phyloP scores from a whole-genome alignment of 2,329 filamentous ascomycete species.

The Leptographium flavum region DNA sequence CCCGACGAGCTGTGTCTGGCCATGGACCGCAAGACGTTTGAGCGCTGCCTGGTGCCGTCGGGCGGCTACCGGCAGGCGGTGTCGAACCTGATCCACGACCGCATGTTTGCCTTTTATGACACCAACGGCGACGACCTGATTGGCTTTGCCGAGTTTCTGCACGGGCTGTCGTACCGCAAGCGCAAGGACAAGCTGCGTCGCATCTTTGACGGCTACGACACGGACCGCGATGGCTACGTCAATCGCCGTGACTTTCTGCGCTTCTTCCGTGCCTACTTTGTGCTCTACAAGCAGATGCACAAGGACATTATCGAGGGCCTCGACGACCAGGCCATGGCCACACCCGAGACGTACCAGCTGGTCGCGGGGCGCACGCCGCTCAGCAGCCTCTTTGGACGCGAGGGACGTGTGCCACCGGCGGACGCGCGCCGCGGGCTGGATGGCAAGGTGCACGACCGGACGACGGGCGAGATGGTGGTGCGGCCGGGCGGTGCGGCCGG shows the following conservation, averaged over 20 bases:
- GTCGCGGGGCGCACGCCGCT: constrained; percentile 62
- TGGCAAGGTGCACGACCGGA: constrained; percentile 35
- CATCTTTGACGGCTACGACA: constrained; percentile 67
- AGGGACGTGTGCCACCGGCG: constrained; percentile 50
- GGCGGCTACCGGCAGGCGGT: constrained; percentile 62
- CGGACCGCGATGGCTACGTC: constrained; percentile 77
- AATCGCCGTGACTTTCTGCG: constrained; percentile 76
- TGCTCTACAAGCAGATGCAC: constrained; percentile 79
- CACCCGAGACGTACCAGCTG: constrained; percentile 61
- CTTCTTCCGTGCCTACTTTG: constrained; percentile 86
- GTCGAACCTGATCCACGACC: constrained; percentile 85
- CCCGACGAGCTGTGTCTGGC: constrained; percentile 64
- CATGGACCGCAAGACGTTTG: constrained; percentile 87
- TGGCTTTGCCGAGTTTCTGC: constrained; percentile 81
- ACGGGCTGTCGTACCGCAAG: constrained; percentile 59
- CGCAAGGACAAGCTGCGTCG: constrained; percentile 14
- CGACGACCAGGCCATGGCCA: constrained; percentile 64
- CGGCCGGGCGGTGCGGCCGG: too few relatives aligned
- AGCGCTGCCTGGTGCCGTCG: constrained; percentile 77
- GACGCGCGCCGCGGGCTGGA: constrained; percentile 47
- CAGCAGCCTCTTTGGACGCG: constrained; percentile 59
- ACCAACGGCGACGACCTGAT: constrained; percentile 80
- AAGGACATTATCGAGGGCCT: constrained; percentile 66
- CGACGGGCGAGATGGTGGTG: constrained; percentile 35
- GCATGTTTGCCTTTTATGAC: constrained; percentile 95